A percentile compares a stretch with the other conserved stretches of the same genome.
Evolutionary conservation across 192 early-diverging fungal genomes (phyloP).

Genomic region (Rhizophlyctis rosea): DNA sequence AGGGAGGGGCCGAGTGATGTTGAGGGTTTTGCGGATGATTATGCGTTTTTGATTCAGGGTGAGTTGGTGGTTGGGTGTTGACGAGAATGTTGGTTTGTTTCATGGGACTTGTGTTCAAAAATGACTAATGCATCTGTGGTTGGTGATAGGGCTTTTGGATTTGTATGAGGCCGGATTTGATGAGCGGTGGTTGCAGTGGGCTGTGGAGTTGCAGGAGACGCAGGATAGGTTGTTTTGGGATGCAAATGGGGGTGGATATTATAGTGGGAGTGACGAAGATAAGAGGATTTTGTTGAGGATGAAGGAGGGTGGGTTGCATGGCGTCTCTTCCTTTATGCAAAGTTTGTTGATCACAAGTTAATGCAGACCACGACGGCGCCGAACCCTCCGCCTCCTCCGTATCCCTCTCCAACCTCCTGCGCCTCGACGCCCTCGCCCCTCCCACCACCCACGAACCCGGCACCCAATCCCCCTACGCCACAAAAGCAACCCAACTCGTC

Average conservation of each 20-base stretch:
- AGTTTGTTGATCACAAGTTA: background rate
- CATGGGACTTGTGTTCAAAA: background rate
- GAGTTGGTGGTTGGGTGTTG: too few species aligned
- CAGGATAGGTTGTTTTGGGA: constrained; percentile 62
- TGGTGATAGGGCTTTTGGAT: constrained; percentile 45
- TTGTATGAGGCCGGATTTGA: constrained; percentile 54
- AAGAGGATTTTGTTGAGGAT: constrained; percentile 45
- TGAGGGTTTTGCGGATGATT: constrained; percentile 59
- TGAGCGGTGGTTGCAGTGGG: constrained; percentile 57
- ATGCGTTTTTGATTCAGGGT: constrained; percentile 48
- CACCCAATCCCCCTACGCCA: constrained; percentile 11
- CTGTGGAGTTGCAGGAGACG: constrained; percentile 50
- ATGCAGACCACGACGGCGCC: constrained; percentile 60
- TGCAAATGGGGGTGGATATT: constrained; percentile 44
- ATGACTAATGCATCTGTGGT: background rate
- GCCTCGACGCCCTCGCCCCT: constrained; percentile 42
- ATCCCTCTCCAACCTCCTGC: constrained; percentile 49
- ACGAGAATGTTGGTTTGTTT: background rate
- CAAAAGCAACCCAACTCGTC: constrained; percentile 34
- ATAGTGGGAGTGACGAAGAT: constrained; percentile 38
- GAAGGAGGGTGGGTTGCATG: constrained; percentile 48
- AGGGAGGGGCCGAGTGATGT: constrained; percentile 46
- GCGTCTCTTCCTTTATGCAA: background rate
- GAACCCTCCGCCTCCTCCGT: constrained; percentile 60
- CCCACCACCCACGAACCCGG: background rate